Evolutionary conservation across 2,329 filamentous ascomycete species (phyloP).

Genomic region (Aspergillus hortae): DNA sequence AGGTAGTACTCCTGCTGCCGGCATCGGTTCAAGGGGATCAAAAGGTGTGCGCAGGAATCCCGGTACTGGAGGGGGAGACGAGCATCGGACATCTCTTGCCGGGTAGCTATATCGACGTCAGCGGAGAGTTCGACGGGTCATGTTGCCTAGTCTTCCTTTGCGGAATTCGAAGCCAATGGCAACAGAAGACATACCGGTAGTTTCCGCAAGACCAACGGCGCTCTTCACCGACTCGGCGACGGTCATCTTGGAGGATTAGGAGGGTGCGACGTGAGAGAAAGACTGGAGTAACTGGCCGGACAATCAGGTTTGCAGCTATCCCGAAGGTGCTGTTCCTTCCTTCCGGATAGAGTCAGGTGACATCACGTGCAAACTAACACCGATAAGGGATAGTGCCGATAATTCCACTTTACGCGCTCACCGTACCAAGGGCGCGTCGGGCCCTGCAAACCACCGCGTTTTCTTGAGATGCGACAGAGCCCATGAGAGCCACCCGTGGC

Average conservation of each 20-base stretch:
- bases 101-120: conserved; percentile 32
- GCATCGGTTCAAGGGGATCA: conserved; percentile 95
- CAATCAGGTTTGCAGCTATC: conserved; percentile 26
- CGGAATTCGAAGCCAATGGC: conserved; percentile 20
- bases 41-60: conserved; percentile 89
- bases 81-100: conserved; percentile 91
- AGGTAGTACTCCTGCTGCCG: conserved; percentile 88
- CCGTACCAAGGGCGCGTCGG: conserved; percentile 23
- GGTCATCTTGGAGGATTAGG: conserved; percentile 38
- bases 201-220: conserved; percentile 43
- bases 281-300: conserved; percentile 15
- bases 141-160: conserved; percentile 7
- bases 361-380: conserved; percentile 19
- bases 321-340: conserved; percentile 23
- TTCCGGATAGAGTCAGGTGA: conserved; percentile 21
- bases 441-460: conserved; percentile 24
- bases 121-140: conserved; percentile 5
- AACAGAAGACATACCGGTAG: conserved; percentile 30
- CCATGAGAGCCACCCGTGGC: conserved; percentile 30
- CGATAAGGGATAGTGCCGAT: conserved; percentile 21
- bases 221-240: conserved; percentile 48
- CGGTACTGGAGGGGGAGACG: conserved; percentile 85
- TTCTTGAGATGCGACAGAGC: conserved; percentile 21
- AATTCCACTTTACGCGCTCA: conserved; percentile 39
- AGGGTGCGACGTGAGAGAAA: conserved; percentile 11